phyloP scores from a whole-genome alignment of 805 yeast species.

The Candida tallmaniae region DNA sequence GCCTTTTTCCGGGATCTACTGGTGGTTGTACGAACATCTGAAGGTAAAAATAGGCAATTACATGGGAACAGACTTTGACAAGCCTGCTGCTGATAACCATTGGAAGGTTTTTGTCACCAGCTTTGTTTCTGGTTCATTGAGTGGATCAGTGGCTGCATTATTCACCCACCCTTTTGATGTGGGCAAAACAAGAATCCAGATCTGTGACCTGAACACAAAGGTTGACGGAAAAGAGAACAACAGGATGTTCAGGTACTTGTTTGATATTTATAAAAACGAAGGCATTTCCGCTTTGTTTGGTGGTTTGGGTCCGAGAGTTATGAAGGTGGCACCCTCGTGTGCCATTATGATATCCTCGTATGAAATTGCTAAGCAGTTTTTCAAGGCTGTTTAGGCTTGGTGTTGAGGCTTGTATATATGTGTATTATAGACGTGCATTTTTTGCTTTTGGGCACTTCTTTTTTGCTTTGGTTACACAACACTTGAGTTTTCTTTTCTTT shows the following conservation, averaged over 20 bases:
- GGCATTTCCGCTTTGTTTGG: conserved; percentile 83
- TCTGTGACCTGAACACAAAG: conserved; percentile 28
- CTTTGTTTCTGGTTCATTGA: conserved; percentile 75
- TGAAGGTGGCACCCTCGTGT: conserved; percentile 95
- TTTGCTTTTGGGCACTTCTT: too few species aligned
- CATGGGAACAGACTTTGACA: conserved; percentile 20
- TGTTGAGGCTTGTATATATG: too few species aligned
- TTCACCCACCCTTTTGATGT: conserved; percentile 95
- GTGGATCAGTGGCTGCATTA: conserved; percentile 84
- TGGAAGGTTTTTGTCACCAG: conserved; percentile 54
- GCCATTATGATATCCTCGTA: conserved; percentile 97
- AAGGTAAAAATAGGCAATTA: conserved; percentile 21
- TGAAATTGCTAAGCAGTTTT: conserved; percentile 72
- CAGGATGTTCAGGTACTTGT: conserved; percentile 64
- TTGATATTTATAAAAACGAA: conserved; percentile 60
- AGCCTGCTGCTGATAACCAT: conserved; percentile 16
- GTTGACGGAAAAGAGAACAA: conserved; percentile 15
- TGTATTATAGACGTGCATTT: too few species aligned
- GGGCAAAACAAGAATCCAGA: conserved; percentile 88
- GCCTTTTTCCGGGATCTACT: conserved; percentile 92
- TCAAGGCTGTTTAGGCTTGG: conserved; percentile 21
- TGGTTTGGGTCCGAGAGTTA: conserved; percentile 79
- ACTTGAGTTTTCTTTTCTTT: too few species aligned
- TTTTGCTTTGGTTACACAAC: too few species aligned
- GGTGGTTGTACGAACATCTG: conserved; percentile 74